phyloP scores from a whole-genome alignment of 2,329 filamentous ascomycete genomes.

The Colletotrichum sp. region DNA sequence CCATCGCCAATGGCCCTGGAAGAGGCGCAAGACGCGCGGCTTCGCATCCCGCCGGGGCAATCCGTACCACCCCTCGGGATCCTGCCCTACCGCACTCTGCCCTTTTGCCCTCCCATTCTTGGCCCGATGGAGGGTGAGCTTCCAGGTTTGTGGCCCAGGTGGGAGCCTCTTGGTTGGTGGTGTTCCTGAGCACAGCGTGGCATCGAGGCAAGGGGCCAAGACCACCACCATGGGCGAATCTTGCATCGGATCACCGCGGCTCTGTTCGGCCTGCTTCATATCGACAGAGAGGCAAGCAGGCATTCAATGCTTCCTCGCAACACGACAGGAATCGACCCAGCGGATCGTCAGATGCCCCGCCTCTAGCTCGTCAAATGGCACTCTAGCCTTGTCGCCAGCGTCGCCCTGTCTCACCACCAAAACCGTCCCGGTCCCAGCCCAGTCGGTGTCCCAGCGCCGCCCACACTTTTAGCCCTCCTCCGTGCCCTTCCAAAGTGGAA shows the following conservation, averaged over 20 bases:
- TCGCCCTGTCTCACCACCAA: conserved; percentile 28
- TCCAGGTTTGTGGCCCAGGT: neutral
- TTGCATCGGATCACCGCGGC: conserved; percentile 9
- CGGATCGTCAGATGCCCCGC: conserved; percentile 19
- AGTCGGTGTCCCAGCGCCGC: neutral
- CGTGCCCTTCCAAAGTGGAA: neutral
- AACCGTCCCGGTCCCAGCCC: conserved; percentile 1
- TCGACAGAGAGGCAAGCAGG: neutral
- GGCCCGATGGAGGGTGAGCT: neutral
- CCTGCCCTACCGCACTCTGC: neutral
- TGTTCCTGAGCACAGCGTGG: neutral
- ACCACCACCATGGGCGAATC: neutral
- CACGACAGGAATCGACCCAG: neutral
- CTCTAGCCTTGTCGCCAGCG: conserved; percentile 23
- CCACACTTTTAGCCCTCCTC: neutral
- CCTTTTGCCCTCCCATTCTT: neutral
- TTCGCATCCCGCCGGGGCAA: neutral
- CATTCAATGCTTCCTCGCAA: neutral
- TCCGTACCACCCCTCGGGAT: neutral
- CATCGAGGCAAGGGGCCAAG: neutral
- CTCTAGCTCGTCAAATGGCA: neutral
- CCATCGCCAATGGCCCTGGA: neutral
- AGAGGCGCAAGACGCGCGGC: conserved; percentile 13
- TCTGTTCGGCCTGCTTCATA: neutral
- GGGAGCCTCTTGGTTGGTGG: neutral